These are phyloP conservation scores for Combretum micranthum DNA, from an alignment of 345 rosid genomes.

Conservation along the genomic window DNA sequence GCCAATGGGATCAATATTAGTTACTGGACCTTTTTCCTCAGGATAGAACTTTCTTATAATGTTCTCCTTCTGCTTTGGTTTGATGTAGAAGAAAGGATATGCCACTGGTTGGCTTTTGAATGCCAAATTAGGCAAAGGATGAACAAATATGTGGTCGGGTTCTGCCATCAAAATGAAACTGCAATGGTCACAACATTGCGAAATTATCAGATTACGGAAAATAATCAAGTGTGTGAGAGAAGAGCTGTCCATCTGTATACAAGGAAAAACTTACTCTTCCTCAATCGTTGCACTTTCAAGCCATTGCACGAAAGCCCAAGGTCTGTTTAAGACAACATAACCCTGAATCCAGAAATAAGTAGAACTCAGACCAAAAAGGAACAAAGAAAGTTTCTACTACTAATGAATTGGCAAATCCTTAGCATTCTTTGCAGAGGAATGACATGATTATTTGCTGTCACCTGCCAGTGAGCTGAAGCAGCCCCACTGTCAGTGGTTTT, in stretches of 20 bases:
- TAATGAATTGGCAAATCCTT: no score
- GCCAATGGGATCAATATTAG: constrained; percentile 62
- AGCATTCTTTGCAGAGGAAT: no score
- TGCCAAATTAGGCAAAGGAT: constrained; percentile 72
- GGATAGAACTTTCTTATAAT: constrained; percentile 65
- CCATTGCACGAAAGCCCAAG: constrained; percentile 89
- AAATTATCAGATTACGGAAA: constrained; percentile 13
- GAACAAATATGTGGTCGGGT: constrained; percentile 69
- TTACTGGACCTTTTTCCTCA: constrained; percentile 56
- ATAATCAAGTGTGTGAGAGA: background rate
- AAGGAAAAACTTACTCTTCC: constrained; percentile 42
- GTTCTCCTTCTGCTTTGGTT: constrained; percentile 43
- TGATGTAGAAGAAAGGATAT: constrained; percentile 69
- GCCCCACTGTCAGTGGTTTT: no score
- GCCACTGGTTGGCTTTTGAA: constrained; percentile 51
- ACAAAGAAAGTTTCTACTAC: no score
- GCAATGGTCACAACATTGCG: constrained; percentile 21
- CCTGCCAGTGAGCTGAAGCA: no score
- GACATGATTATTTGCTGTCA: no score
- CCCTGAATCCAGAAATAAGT: constrained; percentile 36
- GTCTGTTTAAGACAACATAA: constrained; percentile 68
- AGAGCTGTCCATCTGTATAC: background rate
- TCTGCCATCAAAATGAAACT: constrained; percentile 81
- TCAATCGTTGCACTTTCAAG: constrained; percentile 60
- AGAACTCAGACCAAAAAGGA: no score